These are phyloP conservation scores for Dovyalis caffra DNA, from an alignment of 345 rosid genomes.

Conservation along the genomic window DNA sequence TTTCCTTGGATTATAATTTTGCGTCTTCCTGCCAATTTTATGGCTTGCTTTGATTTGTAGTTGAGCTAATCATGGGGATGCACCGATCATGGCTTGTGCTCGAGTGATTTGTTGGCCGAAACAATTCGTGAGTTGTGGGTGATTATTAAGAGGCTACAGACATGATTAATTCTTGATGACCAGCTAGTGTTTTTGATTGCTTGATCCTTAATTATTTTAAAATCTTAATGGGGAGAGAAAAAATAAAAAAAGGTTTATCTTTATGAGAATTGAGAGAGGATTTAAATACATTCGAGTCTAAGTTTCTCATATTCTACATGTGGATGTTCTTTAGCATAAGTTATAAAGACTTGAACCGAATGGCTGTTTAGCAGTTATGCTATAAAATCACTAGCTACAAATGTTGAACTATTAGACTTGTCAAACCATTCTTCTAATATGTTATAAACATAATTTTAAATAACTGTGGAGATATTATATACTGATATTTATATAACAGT, in stretches of 20 bases:
- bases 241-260: neutral
- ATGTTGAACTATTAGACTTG: no score
- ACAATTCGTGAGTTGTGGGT: neutral
- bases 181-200: neutral
- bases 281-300: neutral
- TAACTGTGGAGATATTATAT: no score
- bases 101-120: neutral
- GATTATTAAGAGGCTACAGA: neutral
- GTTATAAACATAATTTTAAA: no score
- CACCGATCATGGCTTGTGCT: neutral
- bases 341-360: no score
- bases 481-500: no score
- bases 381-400: no score
- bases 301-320: neutral
- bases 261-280: neutral
- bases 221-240: no score
- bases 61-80: neutral
- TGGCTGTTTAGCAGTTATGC: no score
- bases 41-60: neutral
- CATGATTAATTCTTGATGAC: neutral
- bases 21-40: neutral
- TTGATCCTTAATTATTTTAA: neutral
- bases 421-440: no score
- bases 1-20: neutral
- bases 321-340: no score